A percentile compares a stretch with the other conserved stretches of the same genome.
phyloP scores from a whole-genome alignment of 2,329 filamentous ascomycete genomes.

The Pseudogymnoascus pannorum region DNA sequence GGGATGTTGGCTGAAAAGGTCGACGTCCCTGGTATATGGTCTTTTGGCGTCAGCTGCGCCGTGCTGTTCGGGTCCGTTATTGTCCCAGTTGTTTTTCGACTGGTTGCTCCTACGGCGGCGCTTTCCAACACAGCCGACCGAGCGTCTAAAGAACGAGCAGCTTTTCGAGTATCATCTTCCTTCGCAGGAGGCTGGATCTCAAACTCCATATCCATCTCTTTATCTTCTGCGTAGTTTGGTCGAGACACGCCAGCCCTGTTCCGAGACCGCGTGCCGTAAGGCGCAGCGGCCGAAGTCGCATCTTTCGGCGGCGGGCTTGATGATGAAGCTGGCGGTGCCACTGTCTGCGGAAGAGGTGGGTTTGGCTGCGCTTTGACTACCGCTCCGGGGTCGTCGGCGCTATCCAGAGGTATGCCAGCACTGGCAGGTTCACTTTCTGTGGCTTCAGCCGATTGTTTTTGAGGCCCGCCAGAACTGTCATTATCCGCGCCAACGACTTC shows the following conservation, averaged over 20 bases:
- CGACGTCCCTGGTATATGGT: conserved; percentile 49
- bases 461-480: neutral
- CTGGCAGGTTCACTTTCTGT: neutral
- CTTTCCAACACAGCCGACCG: conserved; percentile 14
- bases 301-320: conserved; percentile 1
- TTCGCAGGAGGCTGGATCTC: conserved; percentile 56
- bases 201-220: conserved; percentile 83
- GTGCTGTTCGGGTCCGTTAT: conserved; percentile 21
- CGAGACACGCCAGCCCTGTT: conserved; percentile 75
- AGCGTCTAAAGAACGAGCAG: conserved; percentile 35
- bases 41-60: conserved; percentile 31
- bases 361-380: neutral
- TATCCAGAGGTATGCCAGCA: neutral
- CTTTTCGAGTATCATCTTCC: conserved; percentile 51
- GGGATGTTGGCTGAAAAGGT: conserved; percentile 45
- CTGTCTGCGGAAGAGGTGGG: neutral
- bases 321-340: neutral
- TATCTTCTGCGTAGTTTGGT: conserved; percentile 92
- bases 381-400: neutral
- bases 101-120: conserved; percentile 18
- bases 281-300: neutral
- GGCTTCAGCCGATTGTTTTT: neutral
- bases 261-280: conserved; percentile 87
- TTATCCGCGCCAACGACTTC: neutral
- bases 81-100: conserved; percentile 35